Evolutionary conservation across 2,329 filamentous ascomycete genomes (phyloP), one percentile per base, ranked within the genome.

Genomic region (Tolypocladium sp.): DNA sequence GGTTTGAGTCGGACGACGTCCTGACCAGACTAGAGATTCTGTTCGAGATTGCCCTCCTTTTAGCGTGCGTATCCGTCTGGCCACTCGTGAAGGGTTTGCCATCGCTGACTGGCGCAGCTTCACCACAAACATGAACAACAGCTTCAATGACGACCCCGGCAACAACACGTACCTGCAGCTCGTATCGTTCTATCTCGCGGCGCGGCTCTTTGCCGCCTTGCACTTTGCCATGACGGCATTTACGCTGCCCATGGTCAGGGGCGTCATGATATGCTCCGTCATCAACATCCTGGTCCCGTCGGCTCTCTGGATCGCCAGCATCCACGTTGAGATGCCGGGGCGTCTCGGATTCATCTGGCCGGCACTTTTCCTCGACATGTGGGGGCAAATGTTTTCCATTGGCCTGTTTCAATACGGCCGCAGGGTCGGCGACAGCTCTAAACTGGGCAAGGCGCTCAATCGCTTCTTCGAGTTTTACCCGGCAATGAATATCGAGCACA

Each of bases 401-500:
- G 63, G 72, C 8, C 57, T 77, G n/a, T 73, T 75, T 56, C 67
- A 72, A 33, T 74, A 69, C 40, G 62, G 63, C 6, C 63, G 61
- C 35, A 53, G 55, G 35, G 52, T 65, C 61, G 62, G 57, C 10
- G 58, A 65, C 17, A 63, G 59, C 10, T 65, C 59, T n/a, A 59
- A 30, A n/a, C 41, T 67, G 13, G 66, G 63, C 46, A 63, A 59
- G n/a, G 57, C 63, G 5, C 55, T 79, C 17, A 65, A 67, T 12
- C 66, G 69, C 6, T 68, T 74, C 4, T 83, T 85, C 59, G 83
- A 86, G 62, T 86, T 86, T 68, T 81, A 78, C 57, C 85, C 83
- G 2, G 83, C 82, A 0, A 74, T 83, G 54, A 88, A 86, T 63
- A 88, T 88, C 62, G 85, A 88, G 70, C 85, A 88, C 68, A 80